Percentiles rank a stretch among this genome's conserved stretches.
These are phyloP conservation scores for Didymella segeticola DNA, from an alignment of 2,329 filamentous ascomycete species.

Conservation along the genomic window DNA sequence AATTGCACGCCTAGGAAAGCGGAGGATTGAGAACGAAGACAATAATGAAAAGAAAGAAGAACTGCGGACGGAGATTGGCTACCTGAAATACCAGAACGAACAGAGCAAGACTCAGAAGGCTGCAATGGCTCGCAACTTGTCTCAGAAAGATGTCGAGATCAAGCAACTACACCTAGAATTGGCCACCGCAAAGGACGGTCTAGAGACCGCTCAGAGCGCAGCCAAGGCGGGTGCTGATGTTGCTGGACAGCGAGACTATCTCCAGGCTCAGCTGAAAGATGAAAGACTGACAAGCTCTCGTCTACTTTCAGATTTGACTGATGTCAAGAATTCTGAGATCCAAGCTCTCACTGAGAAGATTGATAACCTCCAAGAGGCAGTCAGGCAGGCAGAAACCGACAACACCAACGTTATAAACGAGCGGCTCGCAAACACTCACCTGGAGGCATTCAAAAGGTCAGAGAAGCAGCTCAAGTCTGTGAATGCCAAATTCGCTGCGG, in stretches of 20 bases:
- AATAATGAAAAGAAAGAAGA: slow-evolving; percentile 2
- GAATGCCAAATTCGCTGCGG: slow-evolving; percentile 18
- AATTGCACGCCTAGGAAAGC: background rate
- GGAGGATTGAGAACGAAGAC: background rate
- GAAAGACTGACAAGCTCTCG: background rate
- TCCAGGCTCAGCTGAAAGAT: slow-evolving; percentile 3
- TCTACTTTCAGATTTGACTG: background rate
- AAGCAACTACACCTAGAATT: slow-evolving; percentile 25
- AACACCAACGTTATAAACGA: slow-evolving; percentile 10
- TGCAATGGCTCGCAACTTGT: slow-evolving; percentile 25
- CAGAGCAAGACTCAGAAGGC: slow-evolving; percentile 26
- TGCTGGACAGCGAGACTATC: slow-evolving; percentile 16
- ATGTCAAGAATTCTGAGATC: slow-evolving; percentile 2
- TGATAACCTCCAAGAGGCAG: background rate
- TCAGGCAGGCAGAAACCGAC: background rate
- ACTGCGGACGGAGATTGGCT: slow-evolving; percentile 11
- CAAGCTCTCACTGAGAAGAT: background rate
- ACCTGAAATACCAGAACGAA: slow-evolving; percentile 27
- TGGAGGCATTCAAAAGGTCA: slow-evolving; percentile 14
- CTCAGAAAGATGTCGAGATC: slow-evolving; percentile 23
- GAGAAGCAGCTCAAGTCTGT: slow-evolving; percentile 20
- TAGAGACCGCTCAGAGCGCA: background rate
- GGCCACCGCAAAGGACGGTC: slow-evolving; percentile 7
- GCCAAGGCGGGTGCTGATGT: background rate
- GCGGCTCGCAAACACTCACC: slow-evolving; percentile 3